Base-by-base conservation (phyloP, 1,284 basidiomycete species). In the Cryptococcus sp. region DNA sequence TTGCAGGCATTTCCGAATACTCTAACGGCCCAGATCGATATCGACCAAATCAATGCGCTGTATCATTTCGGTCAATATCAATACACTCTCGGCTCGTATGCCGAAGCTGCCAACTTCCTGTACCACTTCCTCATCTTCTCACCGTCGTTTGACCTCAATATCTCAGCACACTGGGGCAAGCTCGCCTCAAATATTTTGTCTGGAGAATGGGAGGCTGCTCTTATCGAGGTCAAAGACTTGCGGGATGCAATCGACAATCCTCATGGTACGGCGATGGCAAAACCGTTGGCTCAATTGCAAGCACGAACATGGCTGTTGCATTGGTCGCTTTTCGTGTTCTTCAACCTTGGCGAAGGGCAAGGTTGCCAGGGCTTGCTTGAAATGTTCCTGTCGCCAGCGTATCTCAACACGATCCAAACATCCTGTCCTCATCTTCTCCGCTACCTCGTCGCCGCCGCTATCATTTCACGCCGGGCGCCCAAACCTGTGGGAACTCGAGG, bases 41-140 rank as follows among this genome's bases (percentile, higher is more conserved):
- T 90, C 58, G 93, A 96, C 62, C 91, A 97, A 85, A 96, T 99
- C 78, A 91, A 89, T 52, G 91, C 91, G 2, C 84, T 99, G 10
- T 99, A 99, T 83, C 93, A 93, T 80, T 98, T 95, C 79, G 96
- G 95, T 57, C 89, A 98, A 77, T 98, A 94, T 83, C 93, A 96
- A 80, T 99, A 93, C 82, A 92, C 93, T 39, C 92, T 92, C 75
- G 95, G 96, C 56, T 92, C 93, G 79, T 99, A 99, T 83, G 89
- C 86, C 66, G 91, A 91, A 61, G 93, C 96, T 20, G 93, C 93
- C 54, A 93, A 97, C 79, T 98, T 96, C 81, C 86, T 99, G 60
- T 94, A 99, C 84, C 95, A 99, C 78, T 99, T 97, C 85, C 91
- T 94, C 62, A 89, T 98, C 49, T 88, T 99, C 62, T 96, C 94